Evolutionary conservation across 441 rosid species (phyloP).

Genomic region (Brassica balearica): DNA sequence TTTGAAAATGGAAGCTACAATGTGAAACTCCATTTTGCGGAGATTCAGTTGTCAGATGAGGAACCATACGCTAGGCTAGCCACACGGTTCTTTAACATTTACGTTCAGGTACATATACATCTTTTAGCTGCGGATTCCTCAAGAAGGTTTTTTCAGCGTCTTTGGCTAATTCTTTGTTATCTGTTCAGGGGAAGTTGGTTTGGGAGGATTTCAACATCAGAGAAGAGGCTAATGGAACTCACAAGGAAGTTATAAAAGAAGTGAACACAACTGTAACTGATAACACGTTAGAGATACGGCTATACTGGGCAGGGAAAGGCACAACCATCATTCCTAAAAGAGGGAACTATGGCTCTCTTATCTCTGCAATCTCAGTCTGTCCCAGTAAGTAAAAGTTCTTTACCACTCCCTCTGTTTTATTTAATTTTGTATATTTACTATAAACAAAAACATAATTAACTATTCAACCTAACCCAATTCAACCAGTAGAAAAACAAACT

Average conservation of each 20-base stretch:
- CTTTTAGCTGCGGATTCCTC: background rate
- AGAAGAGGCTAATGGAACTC: constrained; percentile 50
- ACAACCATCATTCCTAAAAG: constrained; percentile 51
- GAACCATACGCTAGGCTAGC: constrained; percentile 46
- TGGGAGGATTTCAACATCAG: constrained; percentile 52
- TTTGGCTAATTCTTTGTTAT: background rate
- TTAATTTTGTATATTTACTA: no score
- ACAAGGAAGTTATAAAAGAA: constrained; percentile 40
- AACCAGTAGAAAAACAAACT: no score
- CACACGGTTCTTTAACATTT: constrained; percentile 56
- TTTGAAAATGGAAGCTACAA: constrained; percentile 53
- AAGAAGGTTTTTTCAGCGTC: background rate
- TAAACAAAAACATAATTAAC: no score
- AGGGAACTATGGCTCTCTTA: constrained; percentile 59
- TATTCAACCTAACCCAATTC: no score
- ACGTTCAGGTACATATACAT: constrained; percentile 55
- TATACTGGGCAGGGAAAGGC: constrained; percentile 49
- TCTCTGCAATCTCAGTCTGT: constrained; percentile 57
- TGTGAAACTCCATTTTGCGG: constrained; percentile 58
- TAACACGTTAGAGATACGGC: constrained; percentile 48
- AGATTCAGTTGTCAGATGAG: constrained; percentile 53
- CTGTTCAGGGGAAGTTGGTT: constrained; percentile 46
- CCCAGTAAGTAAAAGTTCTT: constrained; percentile 21
- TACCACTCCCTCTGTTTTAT: no score
- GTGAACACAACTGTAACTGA: constrained; percentile 45